Base-by-base conservation (phyloP, 176 grass and related monocot species). In the Poa pratensis region DNA sequence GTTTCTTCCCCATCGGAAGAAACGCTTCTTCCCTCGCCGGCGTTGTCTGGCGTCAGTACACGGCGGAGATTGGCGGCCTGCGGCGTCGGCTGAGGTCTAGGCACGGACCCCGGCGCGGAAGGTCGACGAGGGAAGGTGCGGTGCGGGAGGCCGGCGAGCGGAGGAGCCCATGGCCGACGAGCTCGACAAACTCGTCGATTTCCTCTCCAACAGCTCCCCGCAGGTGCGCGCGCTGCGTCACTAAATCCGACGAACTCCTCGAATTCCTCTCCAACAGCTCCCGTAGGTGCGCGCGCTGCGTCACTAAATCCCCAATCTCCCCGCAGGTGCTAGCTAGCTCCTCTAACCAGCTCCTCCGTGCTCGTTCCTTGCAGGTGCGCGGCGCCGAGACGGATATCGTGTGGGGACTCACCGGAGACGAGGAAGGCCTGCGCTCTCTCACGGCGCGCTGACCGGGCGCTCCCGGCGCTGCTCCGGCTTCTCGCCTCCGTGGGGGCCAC, bases 161-260 rank as follows among this genome's bases (percentile, higher is more conserved):
- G 30, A 30, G 30, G 30, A 30, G 2, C 30, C 48, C 83, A 98
- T 95, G 91, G 93, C 91, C 77, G 90, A 88, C 79, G 93, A 97
- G 54, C 80, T 97, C 42, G 92, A 93, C 32, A 93, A 98, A n/a
- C 95, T 98, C 66, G 23, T 83, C 69, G 81, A 59, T 0, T 83
- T 73, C 69, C 81, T 83, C 69, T 83, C 68, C 3, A 80, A 30
- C 19, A 3, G 39, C 46, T 18, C 57, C 57, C 46, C 48, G 2
- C 51, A 63, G 40, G 40, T 57, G 54, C 69, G 27, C 30, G 30
- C 30, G 30, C 30, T 30, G 30, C 30, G 30, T 30, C n/a, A n/a
- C n/a, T n/a, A n/a, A n/a, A n/a, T n/a, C n/a, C 43, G 93, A 93
- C 32, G 95, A 98, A n/a, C 96, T 98, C 67, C 39, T 83, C 69